A percentile compares a stretch with the other conserved stretches of the same genome.
Evolutionary conservation across 2,329 filamentous ascomycete species (phyloP).

Genomic region (Pseudogymnoascus sp.): DNA sequence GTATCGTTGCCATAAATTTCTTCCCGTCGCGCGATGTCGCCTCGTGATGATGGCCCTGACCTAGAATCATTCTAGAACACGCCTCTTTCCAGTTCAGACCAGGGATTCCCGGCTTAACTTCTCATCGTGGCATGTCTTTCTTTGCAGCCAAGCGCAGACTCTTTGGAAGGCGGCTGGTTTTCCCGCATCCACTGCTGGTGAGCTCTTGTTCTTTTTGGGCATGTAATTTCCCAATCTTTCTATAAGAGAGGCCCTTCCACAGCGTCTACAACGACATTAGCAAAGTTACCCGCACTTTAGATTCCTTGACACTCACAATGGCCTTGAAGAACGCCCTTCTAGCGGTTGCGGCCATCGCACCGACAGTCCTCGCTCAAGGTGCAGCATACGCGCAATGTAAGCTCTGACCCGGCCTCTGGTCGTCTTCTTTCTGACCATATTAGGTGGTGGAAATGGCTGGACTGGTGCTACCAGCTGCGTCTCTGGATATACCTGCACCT

Average conservation of each 20-base stretch:
- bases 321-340: slow-evolving; percentile 21
- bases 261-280: not conserved
- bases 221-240: not conserved
- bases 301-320: slow-evolving; percentile 19
- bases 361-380: slow-evolving; percentile 22
- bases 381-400: slow-evolving; percentile 25
- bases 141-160: not conserved
- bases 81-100: not conserved
- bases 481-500: slow-evolving; percentile 23
- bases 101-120: not conserved
- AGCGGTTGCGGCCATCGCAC: slow-evolving; percentile 27
- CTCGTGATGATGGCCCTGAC: not conserved
- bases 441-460: slow-evolving; percentile 25
- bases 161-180: slow-evolving; percentile 1
- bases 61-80: not conserved
- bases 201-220: not conserved
- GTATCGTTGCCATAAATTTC: not conserved
- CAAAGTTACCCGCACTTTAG: slow-evolving; percentile 6
- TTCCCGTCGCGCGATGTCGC: not conserved
- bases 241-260: not conserved
- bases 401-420: not conserved
- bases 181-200: not conserved
- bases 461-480: slow-evolving; percentile 23
- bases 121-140: slow-evolving; percentile 32
- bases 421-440: slow-evolving; percentile 7